These are phyloP conservation scores for Acanthamoeba castellanii DNA, from an alignment of 208 protist species.

Conservation along the genomic window DNA sequence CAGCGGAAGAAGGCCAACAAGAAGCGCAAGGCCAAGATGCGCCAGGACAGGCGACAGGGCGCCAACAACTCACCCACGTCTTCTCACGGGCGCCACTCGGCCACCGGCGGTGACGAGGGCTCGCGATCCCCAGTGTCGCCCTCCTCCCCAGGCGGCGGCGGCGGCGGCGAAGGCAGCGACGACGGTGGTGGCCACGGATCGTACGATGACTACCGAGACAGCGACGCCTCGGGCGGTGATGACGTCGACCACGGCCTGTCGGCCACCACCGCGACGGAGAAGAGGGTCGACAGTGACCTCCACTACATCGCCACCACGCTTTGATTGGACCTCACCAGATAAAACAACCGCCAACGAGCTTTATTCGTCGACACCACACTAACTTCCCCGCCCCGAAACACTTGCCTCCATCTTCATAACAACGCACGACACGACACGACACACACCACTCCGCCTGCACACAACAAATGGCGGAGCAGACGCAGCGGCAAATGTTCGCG, in stretches of 20 bases:
- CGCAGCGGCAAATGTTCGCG: no score
- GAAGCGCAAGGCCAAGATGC: constrained; percentile 20
- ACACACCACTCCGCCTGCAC: no score
- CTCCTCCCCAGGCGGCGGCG: not conserved
- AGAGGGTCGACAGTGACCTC: not conserved
- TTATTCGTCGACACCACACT: no score
- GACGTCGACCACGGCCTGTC: not conserved
- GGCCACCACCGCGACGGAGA: not conserved
- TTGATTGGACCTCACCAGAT: no score
- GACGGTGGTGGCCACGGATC: not conserved
- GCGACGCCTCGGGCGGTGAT: not conserved
- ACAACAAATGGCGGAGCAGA: no score
- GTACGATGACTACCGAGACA: not conserved
- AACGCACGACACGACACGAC: no score
- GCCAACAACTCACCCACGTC: not conserved
- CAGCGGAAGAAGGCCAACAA: not conserved
- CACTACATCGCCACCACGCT: not conserved
- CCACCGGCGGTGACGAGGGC: not conserved
- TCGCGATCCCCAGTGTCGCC: not conserved
- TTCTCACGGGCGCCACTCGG: no score
- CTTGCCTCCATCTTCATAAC: no score
- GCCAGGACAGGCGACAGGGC: not conserved
- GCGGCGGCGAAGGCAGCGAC: not conserved
- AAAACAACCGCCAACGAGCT: no score
- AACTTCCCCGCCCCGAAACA: no score